phyloP scores from a whole-genome alignment of 2,329 filamentous ascomycete species.

The Ophiostoma perfectum region DNA sequence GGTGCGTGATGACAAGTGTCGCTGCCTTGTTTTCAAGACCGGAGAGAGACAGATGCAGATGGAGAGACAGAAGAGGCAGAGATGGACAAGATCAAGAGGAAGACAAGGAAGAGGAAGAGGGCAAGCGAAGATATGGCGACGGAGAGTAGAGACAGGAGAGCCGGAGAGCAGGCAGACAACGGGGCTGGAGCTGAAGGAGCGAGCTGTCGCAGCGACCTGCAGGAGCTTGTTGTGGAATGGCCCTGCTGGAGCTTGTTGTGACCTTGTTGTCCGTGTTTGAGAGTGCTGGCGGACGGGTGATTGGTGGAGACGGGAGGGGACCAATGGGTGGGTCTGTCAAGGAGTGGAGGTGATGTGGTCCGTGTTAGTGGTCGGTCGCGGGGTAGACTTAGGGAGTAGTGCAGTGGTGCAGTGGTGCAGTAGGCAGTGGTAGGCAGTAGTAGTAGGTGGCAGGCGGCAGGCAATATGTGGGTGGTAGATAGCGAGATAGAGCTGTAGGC shows the following conservation, averaged over 20 bases:
- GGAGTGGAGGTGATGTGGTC: neutral
- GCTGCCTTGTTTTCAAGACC: too few relatives aligned
- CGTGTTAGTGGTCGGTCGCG: constrained; percentile 10
- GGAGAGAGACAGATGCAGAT: neutral
- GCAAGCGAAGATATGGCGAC: neutral
- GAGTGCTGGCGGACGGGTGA: constrained; percentile 1
- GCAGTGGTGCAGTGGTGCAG: too few relatives aligned
- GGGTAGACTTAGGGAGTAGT: constrained; percentile 2
- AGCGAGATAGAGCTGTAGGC: neutral
- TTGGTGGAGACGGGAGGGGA: constrained; percentile 8
- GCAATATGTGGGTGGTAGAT: neutral
- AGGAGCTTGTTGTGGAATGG: neutral
- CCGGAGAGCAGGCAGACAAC: too few relatives aligned
- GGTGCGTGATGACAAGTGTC: neutral
- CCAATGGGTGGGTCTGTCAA: neutral
- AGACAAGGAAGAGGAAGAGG: neutral
- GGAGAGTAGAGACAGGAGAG: neutral
- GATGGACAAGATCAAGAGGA: neutral
- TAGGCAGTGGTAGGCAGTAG: too few relatives aligned
- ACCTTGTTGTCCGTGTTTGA: constrained; percentile 2
- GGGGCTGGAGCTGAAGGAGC: neutral
- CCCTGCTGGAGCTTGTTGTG: neutral
- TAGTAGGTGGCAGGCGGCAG: too few relatives aligned
- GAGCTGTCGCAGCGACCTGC: neutral
- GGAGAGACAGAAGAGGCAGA: neutral